Evolutionary conservation across 306 rosid genomes (phyloP), one percentile per base, ranked within the genome.

Genomic region (Cajanus cajan): DNA sequence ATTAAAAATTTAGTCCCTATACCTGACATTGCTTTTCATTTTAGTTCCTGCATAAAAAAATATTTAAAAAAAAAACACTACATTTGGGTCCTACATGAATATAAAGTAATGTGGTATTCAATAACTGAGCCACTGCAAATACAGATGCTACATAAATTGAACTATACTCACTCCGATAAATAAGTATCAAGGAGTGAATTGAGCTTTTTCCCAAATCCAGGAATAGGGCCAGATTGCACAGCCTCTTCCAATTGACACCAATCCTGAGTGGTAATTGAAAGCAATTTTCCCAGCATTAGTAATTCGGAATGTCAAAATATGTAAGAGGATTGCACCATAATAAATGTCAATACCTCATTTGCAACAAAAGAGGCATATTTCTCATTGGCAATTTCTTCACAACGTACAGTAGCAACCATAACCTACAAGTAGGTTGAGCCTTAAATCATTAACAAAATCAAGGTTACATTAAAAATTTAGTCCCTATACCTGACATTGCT

Each of bases 351-450:
- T 77, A 95, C 99, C 97, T 91, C 91, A 88, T 96, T 88, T 71
- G 85, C 82, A 40, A 85, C 68, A 86, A 96, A 89, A 74, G 86
- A 39, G 6, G 86, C 77, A 80, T 74, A 87, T 85, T 93, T 96
- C 83, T 96, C 99, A 59, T 88, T 84, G 73, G 91, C 93, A 41
- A 96, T 96, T 89, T 96, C 99, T 89, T 96, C 99, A 87, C 99
- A 96, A 5, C 99, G 96, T 58, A 96, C 99, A 68, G 98, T 93
- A 41, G 99, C 99, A 78, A 96, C 99, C 99, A 96, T 96, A 77
- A 96, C 99, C 99, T 96, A 75, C 25, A 57, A 85, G 58, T 51
- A n/a, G 25, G 78, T 75, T 58, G 67, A 76, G 54, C 52, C 65
- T 50, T 59, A 14, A 50, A 80, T 74, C 47, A 51, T 52, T 72